Evolutionary conservation across 2,329 filamentous ascomycete species (phyloP).

Genomic region (Fusarium penzigii): DNA sequence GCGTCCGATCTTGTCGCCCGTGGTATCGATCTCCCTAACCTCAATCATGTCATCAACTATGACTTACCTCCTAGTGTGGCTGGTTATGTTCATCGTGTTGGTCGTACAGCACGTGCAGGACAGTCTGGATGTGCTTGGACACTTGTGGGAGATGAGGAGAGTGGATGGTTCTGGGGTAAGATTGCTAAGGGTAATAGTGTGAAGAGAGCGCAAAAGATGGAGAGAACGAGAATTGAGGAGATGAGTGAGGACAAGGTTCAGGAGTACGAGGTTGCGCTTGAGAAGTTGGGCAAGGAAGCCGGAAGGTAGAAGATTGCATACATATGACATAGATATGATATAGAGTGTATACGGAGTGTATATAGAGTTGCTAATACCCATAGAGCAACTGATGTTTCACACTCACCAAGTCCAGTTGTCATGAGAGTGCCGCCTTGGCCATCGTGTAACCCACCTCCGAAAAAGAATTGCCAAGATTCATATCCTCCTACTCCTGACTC

Average conservation of each 20-base stretch:
- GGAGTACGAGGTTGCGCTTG: conserved; percentile 58
- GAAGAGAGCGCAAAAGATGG: conserved; percentile 46
- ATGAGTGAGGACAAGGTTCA: conserved; percentile 50
- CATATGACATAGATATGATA: conserved; percentile 2
- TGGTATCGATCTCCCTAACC: conserved; percentile 77
- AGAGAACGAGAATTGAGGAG: conserved; percentile 47
- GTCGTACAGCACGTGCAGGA: conserved; percentile 84
- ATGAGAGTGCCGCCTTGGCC: too few species aligned
- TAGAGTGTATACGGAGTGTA: conserved; percentile 11
- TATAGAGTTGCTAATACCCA: conserved; percentile 18
- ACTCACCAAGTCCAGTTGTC: background rate
- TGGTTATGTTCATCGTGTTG: conserved; percentile 88
- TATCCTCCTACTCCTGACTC: conserved; percentile 13
- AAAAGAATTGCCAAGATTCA: background rate
- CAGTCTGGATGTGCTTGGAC: conserved; percentile 80
- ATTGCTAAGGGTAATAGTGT: conserved; percentile 63
- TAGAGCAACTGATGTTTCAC: conserved; percentile 1
- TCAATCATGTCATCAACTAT: conserved; percentile 91
- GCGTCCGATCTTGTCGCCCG: conserved; percentile 92
- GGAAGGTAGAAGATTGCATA: conserved; percentile 22
- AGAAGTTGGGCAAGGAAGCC: conserved; percentile 63
- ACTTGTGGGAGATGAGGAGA: conserved; percentile 78
- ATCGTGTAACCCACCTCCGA: too few species aligned
- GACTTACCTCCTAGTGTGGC: conserved; percentile 81
- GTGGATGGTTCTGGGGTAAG: conserved; percentile 88